Evolutionary conservation across 164 flowering plant species (phyloP), one percentile per base, ranked within the genome.

Genomic region (Litsea cubeba): DNA sequence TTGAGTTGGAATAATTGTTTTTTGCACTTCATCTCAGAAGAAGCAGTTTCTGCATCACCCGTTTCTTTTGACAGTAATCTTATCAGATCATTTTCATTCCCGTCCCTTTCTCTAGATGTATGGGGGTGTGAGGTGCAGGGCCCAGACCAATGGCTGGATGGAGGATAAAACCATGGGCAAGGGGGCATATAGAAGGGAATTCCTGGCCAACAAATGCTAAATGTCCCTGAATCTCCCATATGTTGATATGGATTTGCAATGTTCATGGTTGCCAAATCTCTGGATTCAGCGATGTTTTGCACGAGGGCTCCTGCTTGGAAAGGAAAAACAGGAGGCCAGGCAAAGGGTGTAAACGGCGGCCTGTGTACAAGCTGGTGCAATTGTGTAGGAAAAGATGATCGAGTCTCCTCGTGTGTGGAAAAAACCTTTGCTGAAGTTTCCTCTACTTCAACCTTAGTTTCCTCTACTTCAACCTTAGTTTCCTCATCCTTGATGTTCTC

Each of bases 131-230:
- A 25, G 62, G 76, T 67, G 25, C 68, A 83, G 40, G 60, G 50
- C 8, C 65, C 80, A 62, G 65, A 78, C 62, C 82, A 72, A 40
- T 74, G 79, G 35, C 77, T 78, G 28, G 84, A 84, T 69, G 78
- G 73, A 71, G 88, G 85, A 50, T 83, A 79, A 73, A 87, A 82
- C 92, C 89, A 92, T 73, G 91, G 94, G 32, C 79, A 84, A 25
- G 91, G 91, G 35, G 89, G 62, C 17, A 88, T 51, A 75, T 81
- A 85, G 0, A 84, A 73, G 10, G 91, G 88, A 54, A 81, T 69
- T 69, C 80, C 76, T 17, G 80, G 76, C 22, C 54, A 28, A 64
- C 62, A 72, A 22, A 65, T 8, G 57, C 68, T 50, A 78, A 80
- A 24, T 77, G 79, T 30, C 80, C 79, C n/a, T 79, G 75, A n/a